Evolutionary conservation across 805 yeast genomes (phyloP), one percentile per base, ranked within the genome.

Genomic region (Hanseniaspora clermontiae): DNA sequence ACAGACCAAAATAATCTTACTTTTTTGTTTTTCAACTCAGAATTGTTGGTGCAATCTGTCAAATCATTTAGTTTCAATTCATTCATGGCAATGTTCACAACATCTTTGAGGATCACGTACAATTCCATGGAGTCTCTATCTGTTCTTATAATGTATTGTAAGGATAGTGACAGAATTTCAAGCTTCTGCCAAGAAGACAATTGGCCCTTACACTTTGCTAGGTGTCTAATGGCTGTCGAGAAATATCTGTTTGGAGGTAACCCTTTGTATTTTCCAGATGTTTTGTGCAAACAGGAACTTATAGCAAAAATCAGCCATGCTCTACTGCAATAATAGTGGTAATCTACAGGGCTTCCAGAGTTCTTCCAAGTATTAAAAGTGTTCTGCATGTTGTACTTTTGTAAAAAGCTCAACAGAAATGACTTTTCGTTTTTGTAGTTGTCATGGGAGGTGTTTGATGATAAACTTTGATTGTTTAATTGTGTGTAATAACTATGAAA

Each of bases 1-100:
- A 77, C 76, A 63, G 83, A 78, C 86, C 86, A 82, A 69, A 82
- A 82, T 17, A 79, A 67, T 60, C 85, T 72, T 66, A 79, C 65
- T 62, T 72, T 74, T 53, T 72, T 70, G 59, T 75, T 73, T 56
- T 65, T 64, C 11, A 60, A 62, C 37, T 53, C 59, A 27, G 5
- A 62, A 54, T 59, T 57, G 8, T 61, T 60, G 51, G 63, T 66
- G 63, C 67, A 63, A 38, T 58, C 56, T 4, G 50, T 45, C 3
- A 52, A 19, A 39, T 52, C 60, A 50, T 68, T 68, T 42, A 68
- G 51, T 27, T 59, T 59, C 43, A 69, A 55, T 32, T 65, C 60
- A 31, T 66, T 61, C 46, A 63, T 64, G 61, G 79, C 77, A 12
- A 77, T 65, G 20, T 68, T 65, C 74, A 79, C 72, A 6, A 82